Evolutionary conservation across 148 eudicot species (phyloP), one percentile per base, ranked within the genome.

Genomic region (Beta vulgaris): DNA sequence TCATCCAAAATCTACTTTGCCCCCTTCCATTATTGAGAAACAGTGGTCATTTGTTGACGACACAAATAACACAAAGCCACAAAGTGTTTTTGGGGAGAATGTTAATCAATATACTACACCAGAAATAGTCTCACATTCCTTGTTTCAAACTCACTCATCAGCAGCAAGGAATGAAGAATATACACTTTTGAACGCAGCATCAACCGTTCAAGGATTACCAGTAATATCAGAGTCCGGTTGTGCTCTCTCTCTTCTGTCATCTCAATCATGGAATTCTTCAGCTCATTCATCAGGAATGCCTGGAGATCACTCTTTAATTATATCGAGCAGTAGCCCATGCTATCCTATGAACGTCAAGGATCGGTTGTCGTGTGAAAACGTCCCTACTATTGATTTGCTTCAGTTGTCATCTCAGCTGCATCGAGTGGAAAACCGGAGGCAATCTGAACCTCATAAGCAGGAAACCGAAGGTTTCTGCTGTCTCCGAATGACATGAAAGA

Each of bases 161-260:
- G n/a, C n/a, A n/a, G n/a, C 62, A 37, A 82, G 83, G 53, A 76
- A 64, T 70, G 68, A 77, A 75, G 80, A 78, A 58, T 76, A 77
- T 57, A 64, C 73, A 44, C 77, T 61, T 74, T 73, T 84, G 19
- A 72, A 81, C 34, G 71, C 82, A 67, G 80, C 86, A 70, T 82
- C 85, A 64, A 74, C 80, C 55, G 72, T 83, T 80, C 72, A 76
- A 65, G 84, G 77, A 54, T 57, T 76, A 35, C 72, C 76, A 73
- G 85, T 71, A 70, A 77, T 80, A n/a, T 70, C 85, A 15, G 81
- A 78, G 78, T 77, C 85, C 73, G 83, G 87, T 68, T 76, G 85
- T 89, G 93, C 91, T 91, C 97, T 87, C 97, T 91, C 97, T 91
- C 97, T 91, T 89, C 97, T 91, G 97, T 91, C 97, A 89, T 72